phyloP scores from a whole-genome alignment of 805 yeast species.

The Starmerella riodocensis region DNA sequence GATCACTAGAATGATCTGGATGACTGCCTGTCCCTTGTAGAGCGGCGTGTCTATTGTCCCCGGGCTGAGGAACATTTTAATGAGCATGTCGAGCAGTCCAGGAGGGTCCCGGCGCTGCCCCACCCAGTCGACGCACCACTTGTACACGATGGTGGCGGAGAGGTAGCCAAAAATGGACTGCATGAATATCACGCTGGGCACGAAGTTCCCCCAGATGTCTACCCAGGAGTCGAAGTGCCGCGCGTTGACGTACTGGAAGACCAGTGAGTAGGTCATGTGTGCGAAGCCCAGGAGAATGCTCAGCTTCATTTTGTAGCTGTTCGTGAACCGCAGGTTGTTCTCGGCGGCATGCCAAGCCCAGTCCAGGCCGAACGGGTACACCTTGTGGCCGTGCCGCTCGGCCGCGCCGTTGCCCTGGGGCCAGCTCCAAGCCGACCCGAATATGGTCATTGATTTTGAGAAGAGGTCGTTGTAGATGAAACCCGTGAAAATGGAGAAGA shows the following conservation, averaged over 20 bases:
- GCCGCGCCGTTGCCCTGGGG: conserved; percentile 32
- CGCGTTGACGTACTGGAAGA: conserved; percentile 73
- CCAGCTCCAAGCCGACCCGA: conserved; percentile 86
- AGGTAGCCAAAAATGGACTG: conserved; percentile 92
- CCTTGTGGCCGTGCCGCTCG: conserved; percentile 31
- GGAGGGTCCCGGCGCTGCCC: conserved; percentile 72
- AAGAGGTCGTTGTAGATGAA: conserved; percentile 85
- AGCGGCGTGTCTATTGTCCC: conserved; percentile 71
- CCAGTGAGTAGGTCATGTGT: conserved; percentile 84
- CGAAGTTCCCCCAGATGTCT: conserved; percentile 81
- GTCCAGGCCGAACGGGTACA: conserved; percentile 78
- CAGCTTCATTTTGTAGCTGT: conserved; percentile 93
- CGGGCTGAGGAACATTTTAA: conserved; percentile 89
- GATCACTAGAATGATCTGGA: conserved; percentile 59
- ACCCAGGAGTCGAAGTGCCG: conserved; percentile 52
- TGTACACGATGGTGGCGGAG: conserved; percentile 71
- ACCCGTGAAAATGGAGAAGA: conserved; percentile 91
- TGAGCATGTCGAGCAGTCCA: conserved; percentile 84
- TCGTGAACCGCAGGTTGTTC: conserved; percentile 74
- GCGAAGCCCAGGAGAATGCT: conserved; percentile 87
- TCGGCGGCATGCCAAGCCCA: conserved; percentile 97
- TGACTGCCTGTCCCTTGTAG: conserved; percentile 62
- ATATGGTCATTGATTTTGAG: conserved; percentile 78
- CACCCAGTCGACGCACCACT: conserved; percentile 91
- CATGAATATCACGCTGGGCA: conserved; percentile 90